phyloP scores from a whole-genome alignment of 2,329 filamentous ascomycete genomes.

The Alternaria conjuncta region DNA sequence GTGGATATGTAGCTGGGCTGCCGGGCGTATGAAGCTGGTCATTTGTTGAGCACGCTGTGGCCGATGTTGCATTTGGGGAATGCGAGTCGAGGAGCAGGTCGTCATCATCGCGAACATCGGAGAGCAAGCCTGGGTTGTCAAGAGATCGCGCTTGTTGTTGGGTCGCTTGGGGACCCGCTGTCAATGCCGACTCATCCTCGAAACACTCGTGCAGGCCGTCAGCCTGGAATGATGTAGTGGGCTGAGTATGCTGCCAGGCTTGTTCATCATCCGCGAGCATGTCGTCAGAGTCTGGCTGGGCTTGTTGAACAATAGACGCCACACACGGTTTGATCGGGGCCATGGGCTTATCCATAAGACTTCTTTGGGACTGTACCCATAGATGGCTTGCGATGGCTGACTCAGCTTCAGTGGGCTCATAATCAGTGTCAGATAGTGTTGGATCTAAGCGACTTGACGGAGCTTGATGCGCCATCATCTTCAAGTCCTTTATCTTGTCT shows the following conservation, averaged over 20 bases:
- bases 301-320: neutral
- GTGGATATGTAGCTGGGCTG: neutral
- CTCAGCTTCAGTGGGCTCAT: neutral
- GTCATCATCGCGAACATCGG: neutral
- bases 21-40: neutral
- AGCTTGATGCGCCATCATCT: neutral
- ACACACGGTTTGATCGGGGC: constrained; percentile 10
- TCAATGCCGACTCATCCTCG: neutral
- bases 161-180: neutral
- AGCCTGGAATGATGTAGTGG: neutral
- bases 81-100: constrained; percentile 1
- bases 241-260: neutral
- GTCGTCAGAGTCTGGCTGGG: constrained; percentile 6
- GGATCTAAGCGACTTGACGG: neutral
- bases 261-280: constrained; percentile 12
- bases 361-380: constrained; percentile 14
- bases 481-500: constrained; percentile 19
- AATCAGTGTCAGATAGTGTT: neutral
- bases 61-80: neutral
- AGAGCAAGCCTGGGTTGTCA: neutral
- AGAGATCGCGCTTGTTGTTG: neutral
- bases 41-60: neutral
- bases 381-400: constrained; percentile 3
- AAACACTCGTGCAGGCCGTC: neutral
- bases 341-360: neutral